Conservation (phyloP, 2,329 filamentous ascomycete genomes). For the Penicillium italicum region DNA sequence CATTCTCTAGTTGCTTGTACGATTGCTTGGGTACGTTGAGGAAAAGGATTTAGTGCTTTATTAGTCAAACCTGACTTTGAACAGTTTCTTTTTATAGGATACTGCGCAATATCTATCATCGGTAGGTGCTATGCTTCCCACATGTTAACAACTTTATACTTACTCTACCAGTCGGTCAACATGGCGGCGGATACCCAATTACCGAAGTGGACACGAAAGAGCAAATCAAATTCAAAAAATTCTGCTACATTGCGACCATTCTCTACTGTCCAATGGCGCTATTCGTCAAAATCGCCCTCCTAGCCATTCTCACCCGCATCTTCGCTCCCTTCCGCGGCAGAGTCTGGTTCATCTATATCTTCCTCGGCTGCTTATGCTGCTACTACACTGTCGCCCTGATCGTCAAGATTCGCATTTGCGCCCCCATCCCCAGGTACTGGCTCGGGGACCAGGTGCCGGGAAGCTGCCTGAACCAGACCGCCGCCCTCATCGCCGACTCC, state of each 20-base stretch:
- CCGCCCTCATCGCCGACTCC: conserved; percentile 38
- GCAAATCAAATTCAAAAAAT: conserved; percentile 28
- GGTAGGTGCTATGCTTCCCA: conserved; percentile 12
- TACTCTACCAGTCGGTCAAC: conserved; percentile 25
- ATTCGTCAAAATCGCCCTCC: conserved; percentile 37
- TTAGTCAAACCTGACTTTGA: background rate
- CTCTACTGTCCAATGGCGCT: conserved; percentile 43
- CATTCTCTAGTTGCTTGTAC: conserved; percentile 15
- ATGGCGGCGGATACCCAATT: conserved; percentile 38
- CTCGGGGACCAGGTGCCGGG: conserved; percentile 18
- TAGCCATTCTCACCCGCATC: conserved; percentile 39
- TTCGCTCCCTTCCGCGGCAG: conserved; percentile 36
- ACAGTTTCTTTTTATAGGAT: conserved; percentile 33
- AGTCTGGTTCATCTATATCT: conserved; percentile 35
- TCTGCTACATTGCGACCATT: conserved; percentile 38
- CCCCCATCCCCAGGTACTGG: conserved; percentile 39
- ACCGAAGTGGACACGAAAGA: conserved; percentile 22
- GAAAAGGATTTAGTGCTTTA: too few species aligned
- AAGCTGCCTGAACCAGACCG: conserved; percentile 36
- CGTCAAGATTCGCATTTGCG: conserved; percentile 40
- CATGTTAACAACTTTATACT: background rate
- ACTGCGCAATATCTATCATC: conserved; percentile 31
- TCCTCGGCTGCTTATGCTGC: conserved; percentile 31
- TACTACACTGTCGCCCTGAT: conserved; percentile 39
- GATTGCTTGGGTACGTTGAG: conserved; percentile 18